These are phyloP conservation scores for Marasmius fiardii DNA, from an alignment of 1,284 basidiomycete species.

Conservation along the genomic window DNA sequence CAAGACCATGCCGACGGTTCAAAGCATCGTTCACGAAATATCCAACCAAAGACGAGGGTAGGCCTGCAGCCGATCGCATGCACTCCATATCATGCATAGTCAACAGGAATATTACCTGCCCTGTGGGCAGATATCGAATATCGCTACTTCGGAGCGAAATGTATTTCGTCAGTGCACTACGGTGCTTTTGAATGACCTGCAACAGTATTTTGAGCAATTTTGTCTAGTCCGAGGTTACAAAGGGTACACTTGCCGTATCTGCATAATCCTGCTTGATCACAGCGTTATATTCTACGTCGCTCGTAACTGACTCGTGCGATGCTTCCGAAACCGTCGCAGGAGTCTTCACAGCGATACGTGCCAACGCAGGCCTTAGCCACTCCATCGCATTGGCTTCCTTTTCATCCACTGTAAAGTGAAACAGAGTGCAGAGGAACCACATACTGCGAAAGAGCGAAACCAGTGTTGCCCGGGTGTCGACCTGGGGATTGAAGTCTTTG, in stretches of 20 bases:
- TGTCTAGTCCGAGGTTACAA: not conserved
- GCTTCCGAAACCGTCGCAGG: conserved; percentile 84
- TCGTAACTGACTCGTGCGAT: conserved; percentile 81
- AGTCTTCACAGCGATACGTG: conserved; percentile 84
- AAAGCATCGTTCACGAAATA: conserved; percentile 92
- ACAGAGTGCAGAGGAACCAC: conserved; percentile 92
- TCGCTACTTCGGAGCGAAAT: conserved; percentile 73
- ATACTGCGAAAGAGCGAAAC: conserved; percentile 87
- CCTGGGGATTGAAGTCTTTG: conserved; percentile 65
- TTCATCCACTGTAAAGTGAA: conserved; percentile 61
- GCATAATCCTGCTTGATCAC: conserved; percentile 89
- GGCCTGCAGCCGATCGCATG: conserved; percentile 78
- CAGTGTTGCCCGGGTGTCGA: conserved; percentile 57
- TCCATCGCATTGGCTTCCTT: conserved; percentile 61
- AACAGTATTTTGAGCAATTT: conserved; percentile 2
- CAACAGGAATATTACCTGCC: conserved; percentile 86
- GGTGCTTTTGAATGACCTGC: conserved; percentile 69
- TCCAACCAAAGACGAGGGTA: conserved; percentile 79
- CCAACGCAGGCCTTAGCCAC: conserved; percentile 75
- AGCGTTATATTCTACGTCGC: conserved; percentile 92
- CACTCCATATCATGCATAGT: conserved; percentile 90
- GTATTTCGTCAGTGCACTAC: conserved; percentile 58
- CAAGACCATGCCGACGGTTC: conserved; percentile 67
- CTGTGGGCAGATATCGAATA: conserved; percentile 73
- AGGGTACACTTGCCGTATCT: conserved; percentile 62